Evolutionary conservation across 2,329 filamentous ascomycete species (phyloP).

Genomic region (Sporothrix pallida): DNA sequence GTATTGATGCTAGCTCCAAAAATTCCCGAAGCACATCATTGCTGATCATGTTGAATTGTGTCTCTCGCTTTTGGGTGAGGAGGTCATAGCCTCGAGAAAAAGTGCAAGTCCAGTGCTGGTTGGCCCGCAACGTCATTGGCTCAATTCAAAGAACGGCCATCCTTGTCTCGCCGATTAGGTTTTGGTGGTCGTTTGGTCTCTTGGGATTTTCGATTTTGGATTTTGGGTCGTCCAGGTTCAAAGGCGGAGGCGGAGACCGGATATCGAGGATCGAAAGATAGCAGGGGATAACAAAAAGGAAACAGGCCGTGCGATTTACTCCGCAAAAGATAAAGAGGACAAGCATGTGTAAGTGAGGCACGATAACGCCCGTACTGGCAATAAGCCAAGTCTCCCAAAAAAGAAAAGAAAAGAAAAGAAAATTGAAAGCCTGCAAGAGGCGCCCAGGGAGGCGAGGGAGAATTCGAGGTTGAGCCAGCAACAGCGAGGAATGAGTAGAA

Average conservation of each 20-base stretch:
- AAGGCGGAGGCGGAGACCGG: constrained; percentile 15
- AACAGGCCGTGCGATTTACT: too few species aligned
- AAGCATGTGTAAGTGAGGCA: neutral
- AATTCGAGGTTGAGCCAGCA: constrained; percentile 2
- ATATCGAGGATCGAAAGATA: constrained; percentile 19
- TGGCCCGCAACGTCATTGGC: constrained; percentile 22
- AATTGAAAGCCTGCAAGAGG: constrained; percentile 12
- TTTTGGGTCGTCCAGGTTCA: neutral
- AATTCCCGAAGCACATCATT: constrained; percentile 27
- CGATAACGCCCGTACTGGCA: neutral
- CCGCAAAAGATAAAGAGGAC: neutral
- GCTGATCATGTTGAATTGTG: constrained; percentile 22
- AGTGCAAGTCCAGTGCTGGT: neutral
- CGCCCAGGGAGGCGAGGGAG: neutral
- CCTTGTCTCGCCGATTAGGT: constrained; percentile 10
- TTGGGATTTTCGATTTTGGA: neutral
- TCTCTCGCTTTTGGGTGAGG: constrained; percentile 2
- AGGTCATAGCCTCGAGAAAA: neutral
- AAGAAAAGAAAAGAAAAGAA: neutral
- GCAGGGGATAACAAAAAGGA: neutral
- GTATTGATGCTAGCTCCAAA: constrained; percentile 11
- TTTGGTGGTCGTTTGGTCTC: neutral
- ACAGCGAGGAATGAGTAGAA: constrained; percentile 14
- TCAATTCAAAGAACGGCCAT: neutral
- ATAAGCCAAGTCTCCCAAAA: neutral